Conservation (phyloP, 1,284 basidiomycete genomes). For the Mycena citricolor region DNA sequence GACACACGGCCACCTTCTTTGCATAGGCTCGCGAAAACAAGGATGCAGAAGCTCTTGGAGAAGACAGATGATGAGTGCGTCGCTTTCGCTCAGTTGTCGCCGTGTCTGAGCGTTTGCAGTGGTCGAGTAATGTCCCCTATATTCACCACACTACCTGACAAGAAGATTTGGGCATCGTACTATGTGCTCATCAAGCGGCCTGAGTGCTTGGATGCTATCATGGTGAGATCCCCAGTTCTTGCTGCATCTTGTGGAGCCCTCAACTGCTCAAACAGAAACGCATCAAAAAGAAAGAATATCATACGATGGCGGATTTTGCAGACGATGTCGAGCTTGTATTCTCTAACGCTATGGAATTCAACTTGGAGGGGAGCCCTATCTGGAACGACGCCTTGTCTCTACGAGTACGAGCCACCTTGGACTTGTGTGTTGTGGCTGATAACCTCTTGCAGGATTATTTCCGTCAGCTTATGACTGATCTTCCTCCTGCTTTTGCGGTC, state of each 20-base stretch:
- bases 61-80: conserved; percentile 67
- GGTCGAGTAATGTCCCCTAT: conserved; percentile 70
- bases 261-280: conserved; percentile 51
- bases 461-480: conserved; percentile 69
- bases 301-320: conserved; percentile 67
- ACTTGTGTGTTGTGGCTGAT: conserved; percentile 12
- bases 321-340: conserved; percentile 89
- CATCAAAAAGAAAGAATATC: conserved; percentile 75
- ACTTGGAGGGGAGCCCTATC: conserved; percentile 72
- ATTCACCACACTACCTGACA: conserved; percentile 84
- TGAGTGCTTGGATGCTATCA: conserved; percentile 78
- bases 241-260: conserved; percentile 8
- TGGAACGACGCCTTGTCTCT: conserved; percentile 72
- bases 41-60: conserved; percentile 67
- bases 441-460: conserved; percentile 57
- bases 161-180: conserved; percentile 80
- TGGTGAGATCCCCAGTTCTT: conserved; percentile 50
- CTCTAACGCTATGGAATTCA: conserved; percentile 85
- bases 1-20: conserved; percentile 52
- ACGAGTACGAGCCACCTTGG: conserved; percentile 46
- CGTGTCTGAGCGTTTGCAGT: conserved; percentile 33
- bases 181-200: conserved; percentile 85
- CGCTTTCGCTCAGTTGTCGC: background rate
- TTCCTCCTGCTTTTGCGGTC: conserved; percentile 62
- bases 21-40: conserved; percentile 58